phyloP scores from a whole-genome alignment of 352 stramenopile species.

The Globisporangium irregulare region DNA sequence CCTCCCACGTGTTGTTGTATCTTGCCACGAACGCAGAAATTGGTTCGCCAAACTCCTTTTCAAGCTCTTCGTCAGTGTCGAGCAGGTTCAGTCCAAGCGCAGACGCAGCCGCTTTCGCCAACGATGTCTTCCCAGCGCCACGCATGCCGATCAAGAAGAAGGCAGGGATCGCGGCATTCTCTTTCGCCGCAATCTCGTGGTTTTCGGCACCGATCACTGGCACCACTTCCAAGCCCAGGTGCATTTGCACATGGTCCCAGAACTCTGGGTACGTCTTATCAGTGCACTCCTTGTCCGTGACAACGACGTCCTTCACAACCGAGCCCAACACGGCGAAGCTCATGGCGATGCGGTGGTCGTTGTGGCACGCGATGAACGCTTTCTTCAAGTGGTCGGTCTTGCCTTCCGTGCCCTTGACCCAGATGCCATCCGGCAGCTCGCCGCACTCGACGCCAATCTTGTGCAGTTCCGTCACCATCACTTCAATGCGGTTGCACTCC shows the following conservation, averaged over 20 bases:
- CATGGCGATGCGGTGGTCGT: constrained; percentile 99
- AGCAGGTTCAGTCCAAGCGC: constrained; percentile 57
- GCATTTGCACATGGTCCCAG: constrained; percentile 80
- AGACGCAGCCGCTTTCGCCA: constrained; percentile 49
- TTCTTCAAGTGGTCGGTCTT: constrained; percentile 49
- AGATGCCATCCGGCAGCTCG: constrained; percentile 75
- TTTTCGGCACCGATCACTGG: constrained; percentile 36
- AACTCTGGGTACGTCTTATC: constrained; percentile 98
- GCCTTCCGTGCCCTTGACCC: constrained; percentile 63
- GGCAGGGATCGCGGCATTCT: constrained; percentile 25
- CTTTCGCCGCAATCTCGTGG: constrained; percentile 8
- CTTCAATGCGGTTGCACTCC: constrained; percentile 98
- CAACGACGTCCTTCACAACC: constrained; percentile 90
- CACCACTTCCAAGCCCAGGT: constrained; percentile 55
- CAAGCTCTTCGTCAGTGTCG: constrained; percentile 77
- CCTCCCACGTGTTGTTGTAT: constrained; percentile 64
- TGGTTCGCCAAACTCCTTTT: constrained; percentile 59
- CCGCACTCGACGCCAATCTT: constrained; percentile 91
- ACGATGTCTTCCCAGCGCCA: constrained; percentile 80
- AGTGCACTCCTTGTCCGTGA: constrained; percentile 97
- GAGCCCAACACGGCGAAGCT: constrained; percentile 95
- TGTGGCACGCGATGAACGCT: constrained; percentile 87
- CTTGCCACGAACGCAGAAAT: constrained; percentile 67
- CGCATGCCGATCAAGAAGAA: constrained; percentile 89
- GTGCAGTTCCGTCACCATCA: constrained; percentile 95